Evolutionary conservation across 768 basidiomycete genomes (phyloP).

Genomic region (Rhizopogon salebrosus): DNA sequence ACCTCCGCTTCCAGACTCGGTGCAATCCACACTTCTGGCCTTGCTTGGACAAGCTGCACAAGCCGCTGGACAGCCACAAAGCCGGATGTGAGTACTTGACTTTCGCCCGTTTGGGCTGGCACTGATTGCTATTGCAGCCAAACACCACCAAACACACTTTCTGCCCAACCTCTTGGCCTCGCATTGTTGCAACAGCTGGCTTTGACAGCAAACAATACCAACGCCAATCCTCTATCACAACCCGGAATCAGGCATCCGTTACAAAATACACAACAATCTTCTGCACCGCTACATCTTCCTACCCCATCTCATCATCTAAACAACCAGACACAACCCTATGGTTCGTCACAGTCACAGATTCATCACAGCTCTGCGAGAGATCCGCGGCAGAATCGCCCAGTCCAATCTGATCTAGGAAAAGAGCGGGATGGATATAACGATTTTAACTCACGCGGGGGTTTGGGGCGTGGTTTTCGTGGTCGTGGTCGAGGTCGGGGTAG

Average conservation of each 20-base stretch:
- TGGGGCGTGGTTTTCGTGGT: conserved; percentile 50
- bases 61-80: conserved; percentile 28
- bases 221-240: conserved; percentile 19
- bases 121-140: conserved; percentile 38
- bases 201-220: conserved; percentile 46
- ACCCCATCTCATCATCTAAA: conserved; percentile 9
- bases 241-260: conserved; percentile 6
- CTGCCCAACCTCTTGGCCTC: conserved; percentile 38
- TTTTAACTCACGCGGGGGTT: conserved; percentile 44
- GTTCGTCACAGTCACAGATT: conserved; percentile 10
- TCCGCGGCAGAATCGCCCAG: conserved; percentile 28
- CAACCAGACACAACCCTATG: neutral
- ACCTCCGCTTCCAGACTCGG: conserved; percentile 15
- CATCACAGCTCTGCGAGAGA: conserved; percentile 33
- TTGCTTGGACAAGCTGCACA: conserved; percentile 64
- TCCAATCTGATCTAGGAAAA: conserved; percentile 38
- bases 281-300: conserved; percentile 18
- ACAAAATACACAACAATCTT: conserved; percentile 3
- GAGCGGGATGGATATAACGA: conserved; percentile 42
- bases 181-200: conserved; percentile 75
- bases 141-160: conserved; percentile 52
- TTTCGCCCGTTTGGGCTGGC: conserved; percentile 5
- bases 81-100: conserved; percentile 33
- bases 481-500: conserved; percentile 56
- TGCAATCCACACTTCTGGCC: conserved; percentile 65